Conservation (phyloP, 2,329 filamentous ascomycete genomes). For the Elsinoe necatrix region DNA sequence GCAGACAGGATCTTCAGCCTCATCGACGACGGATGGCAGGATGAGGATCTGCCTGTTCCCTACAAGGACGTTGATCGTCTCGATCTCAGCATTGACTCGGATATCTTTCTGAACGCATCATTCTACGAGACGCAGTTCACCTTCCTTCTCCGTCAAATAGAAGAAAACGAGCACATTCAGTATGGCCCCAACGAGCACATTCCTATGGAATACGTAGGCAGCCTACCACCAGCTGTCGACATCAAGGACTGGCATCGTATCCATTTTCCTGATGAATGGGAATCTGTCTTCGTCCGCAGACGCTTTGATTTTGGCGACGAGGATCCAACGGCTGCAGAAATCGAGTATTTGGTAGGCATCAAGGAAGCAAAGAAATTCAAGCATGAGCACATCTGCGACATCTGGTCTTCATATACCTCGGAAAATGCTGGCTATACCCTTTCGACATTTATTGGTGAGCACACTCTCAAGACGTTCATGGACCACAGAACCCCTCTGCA, state of each 20-base stretch:
- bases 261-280: conserved; percentile 53
- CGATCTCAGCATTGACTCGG: conserved; percentile 49
- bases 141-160: conserved; percentile 58
- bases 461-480: conserved; percentile 59
- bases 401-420: conserved; percentile 62
- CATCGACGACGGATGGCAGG: conserved; percentile 69
- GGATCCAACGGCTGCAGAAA: conserved; percentile 30
- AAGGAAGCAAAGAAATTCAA: conserved; percentile 50
- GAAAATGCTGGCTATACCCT: conserved; percentile 57
- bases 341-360: conserved; percentile 51
- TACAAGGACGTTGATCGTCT: conserved; percentile 58
- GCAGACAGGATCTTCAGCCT: conserved; percentile 67
- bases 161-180: conserved; percentile 51
- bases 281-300: conserved; percentile 38
- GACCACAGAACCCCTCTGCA: conserved; percentile 51
- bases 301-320: conserved; percentile 26
- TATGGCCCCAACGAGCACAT: conserved; percentile 62
- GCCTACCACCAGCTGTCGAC: conserved; percentile 41
- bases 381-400: conserved; percentile 61
- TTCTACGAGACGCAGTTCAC: conserved; percentile 64
- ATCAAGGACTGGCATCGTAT: conserved; percentile 51
- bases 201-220: conserved; percentile 59
- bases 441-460: conserved; percentile 58
- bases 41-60: conserved; percentile 63
- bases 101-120: conserved; percentile 56